Evolutionary conservation across 805 yeast genomes (phyloP).

Genomic region (Saturnispora halmiae): DNA sequence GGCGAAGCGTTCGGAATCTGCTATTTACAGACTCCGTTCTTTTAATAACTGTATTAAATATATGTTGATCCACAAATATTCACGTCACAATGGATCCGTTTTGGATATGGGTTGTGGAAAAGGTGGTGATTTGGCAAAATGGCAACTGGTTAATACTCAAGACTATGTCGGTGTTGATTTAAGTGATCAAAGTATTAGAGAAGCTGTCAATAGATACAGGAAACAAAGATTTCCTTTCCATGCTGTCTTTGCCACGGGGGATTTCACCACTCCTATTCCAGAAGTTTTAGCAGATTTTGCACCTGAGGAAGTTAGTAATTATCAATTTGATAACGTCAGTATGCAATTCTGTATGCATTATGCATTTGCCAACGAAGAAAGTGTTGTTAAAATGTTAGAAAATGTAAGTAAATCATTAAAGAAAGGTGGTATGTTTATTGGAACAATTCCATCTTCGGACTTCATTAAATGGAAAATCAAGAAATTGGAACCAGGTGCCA

Average conservation of each 20-base stretch:
- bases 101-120: slow-evolving; percentile 94
- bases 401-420: slow-evolving; percentile 70
- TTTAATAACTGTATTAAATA: slow-evolving; percentile 91
- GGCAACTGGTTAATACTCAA: slow-evolving; percentile 62
- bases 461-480: slow-evolving; percentile 61
- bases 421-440: slow-evolving; percentile 82
- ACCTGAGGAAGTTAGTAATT: slow-evolving; percentile 44
- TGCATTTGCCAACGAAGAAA: slow-evolving; percentile 80
- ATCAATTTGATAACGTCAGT: slow-evolving; percentile 83
- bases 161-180: slow-evolving; percentile 89
- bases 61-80: slow-evolving; percentile 66
- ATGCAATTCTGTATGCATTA: slow-evolving; percentile 92
- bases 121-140: slow-evolving; percentile 93
- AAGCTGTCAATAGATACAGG: slow-evolving; percentile 69
- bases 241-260: slow-evolving; percentile 84
- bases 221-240: slow-evolving; percentile 36
- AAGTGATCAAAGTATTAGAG: slow-evolving; percentile 77
- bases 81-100: slow-evolving; percentile 45
- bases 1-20: slow-evolving; percentile 60
- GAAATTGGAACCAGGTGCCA: slow-evolving; percentile 41
- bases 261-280: slow-evolving; percentile 65
- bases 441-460: slow-evolving; percentile 91
- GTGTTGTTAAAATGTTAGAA: slow-evolving; percentile 60
- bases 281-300: slow-evolving; percentile 53
- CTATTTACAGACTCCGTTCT: slow-evolving; percentile 75